Base-by-base conservation (phyloP, 108 stramenopile genomes). In the Hondaea fermentalgiana region DNA sequence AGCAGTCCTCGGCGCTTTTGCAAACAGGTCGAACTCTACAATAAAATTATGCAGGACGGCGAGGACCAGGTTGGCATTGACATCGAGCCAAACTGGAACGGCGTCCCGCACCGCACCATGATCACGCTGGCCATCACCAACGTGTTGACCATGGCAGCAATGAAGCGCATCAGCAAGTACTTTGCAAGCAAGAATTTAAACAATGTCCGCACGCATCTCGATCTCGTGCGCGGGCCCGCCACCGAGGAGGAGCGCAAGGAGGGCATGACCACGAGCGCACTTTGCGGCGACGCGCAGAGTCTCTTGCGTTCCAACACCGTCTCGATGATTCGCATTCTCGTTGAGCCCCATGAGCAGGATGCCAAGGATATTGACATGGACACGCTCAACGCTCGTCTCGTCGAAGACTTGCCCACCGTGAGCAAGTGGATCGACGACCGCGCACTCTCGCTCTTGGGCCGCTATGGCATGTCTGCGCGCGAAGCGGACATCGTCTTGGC, bases 171-270 rank as follows among this genome's bases (percentile, higher is more conserved):
- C 93, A 96, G 59, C 93, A 95, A 60, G 89, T 97, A 35, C 91
- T 98, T 55, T 83, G 96, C 91, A 88, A 87, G 95, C 17, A 95
- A 97, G 89, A 87, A 94, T 87, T 94, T 99, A 90, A 96, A 98
- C 90, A 95, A 97, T 76, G 72, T 92, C n/a, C 94, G 97, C 43
- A 95, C 96, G 29, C 96, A 97, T 87, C 90, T 99, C 17, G 97
- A 99, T 89, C 92, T 96, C 60, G 94, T 98, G 8, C 72, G 72
- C 5, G 72, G 72, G 8, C 72, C 72, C 5, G 89, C 92, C 19
- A 97, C 97, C 93, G 97, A 95, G 10, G 97, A 97, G 28, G 96
- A 98, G 88, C 96, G 97, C 23, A 96, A 90, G 57, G 94, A 19
- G 21, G 47, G 44, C 44, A 44, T 43, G 87, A 71, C 42, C 6